Base-by-base conservation (phyloP, 129 eudicot genomes). In the Lactuca sativa region DNA sequence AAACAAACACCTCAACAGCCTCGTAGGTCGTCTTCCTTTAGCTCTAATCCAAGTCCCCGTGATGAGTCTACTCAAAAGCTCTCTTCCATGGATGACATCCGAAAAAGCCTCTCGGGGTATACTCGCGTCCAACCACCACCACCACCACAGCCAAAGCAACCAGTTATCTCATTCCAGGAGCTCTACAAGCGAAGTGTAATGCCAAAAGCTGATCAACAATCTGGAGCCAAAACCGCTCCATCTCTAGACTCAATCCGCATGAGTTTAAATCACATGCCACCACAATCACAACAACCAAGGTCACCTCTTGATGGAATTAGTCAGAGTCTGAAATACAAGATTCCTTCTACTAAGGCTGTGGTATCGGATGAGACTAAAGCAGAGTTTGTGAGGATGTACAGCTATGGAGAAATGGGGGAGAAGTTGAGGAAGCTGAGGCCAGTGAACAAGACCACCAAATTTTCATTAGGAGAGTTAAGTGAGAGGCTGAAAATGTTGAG, bases 21-120 rank as follows among this genome's bases (percentile, higher is more conserved):
- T n/a, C 69, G 65, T 6, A 48, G 41, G 44, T 32, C 67, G 13
- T 75, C 74, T 34, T 51, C 52, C 53, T 8, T 71, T 63, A 38
- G 31, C 70, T 41, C 77, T 34, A 62, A 53, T 44, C 30, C 70
- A 38, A n/a, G 73, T 40, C 34, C 17, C 56, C 55, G 36, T 33
- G 64, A 52, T 18, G 54, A 59, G 5, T 54, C 70, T n/a, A 55
- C 80, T 9, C 63, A 77, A 0, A 78, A 74, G 10, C 32, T 11
- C 4, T 36, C 61, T 15, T 62, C 83, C 3, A 3, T 58, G 0
- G 84, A 73, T 0, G 84, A 82, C 32, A 82, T 90, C 62, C 82
- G 79, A 18, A 85, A 65, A 21, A 82, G 72, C 40, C 73, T 90
- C 38, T 74, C 83, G 55, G 83, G 75, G 72, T 86, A 58, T 61